A percentile compares a stretch with the other conserved stretches of the same genome.
These are phyloP conservation scores for Usnea hakonensis DNA, from an alignment of 495 filamentous ascomycete species.

Conservation along the genomic window DNA sequence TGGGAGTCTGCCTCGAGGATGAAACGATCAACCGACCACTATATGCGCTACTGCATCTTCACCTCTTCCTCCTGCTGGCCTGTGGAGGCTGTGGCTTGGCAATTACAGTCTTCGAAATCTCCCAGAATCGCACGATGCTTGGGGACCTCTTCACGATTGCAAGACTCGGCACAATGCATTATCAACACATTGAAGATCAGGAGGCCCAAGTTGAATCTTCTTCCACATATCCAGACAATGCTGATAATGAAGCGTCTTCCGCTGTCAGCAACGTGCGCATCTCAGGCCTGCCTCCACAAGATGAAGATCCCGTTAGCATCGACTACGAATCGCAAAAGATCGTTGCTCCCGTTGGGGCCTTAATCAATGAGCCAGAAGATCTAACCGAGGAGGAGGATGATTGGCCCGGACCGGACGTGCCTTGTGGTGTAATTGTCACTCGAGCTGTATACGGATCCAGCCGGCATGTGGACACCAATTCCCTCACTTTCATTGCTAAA, in stretches of 20 bases:
- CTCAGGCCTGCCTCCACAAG: background rate
- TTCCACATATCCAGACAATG: background rate
- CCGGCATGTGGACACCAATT: background rate
- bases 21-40: background rate
- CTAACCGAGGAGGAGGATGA: background rate
- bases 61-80: background rate
- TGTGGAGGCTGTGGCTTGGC: background rate
- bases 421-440: background rate
- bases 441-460: background rate
- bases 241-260: background rate
- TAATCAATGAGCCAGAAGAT: background rate
- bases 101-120: background rate
- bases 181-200: background rate
- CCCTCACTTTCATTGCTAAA: background rate
- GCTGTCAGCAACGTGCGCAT: background rate
- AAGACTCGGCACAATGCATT: background rate
- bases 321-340: background rate
- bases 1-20: background rate
- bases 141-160: constrained; percentile 1
- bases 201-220: background rate
- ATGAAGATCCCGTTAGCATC: background rate
- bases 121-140: background rate
- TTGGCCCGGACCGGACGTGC: background rate
- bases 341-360: background rate
- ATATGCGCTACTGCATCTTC: background rate